These are phyloP conservation scores for Piper betle DNA, from an alignment of 164 flowering plant species.

Conservation along the genomic window DNA sequence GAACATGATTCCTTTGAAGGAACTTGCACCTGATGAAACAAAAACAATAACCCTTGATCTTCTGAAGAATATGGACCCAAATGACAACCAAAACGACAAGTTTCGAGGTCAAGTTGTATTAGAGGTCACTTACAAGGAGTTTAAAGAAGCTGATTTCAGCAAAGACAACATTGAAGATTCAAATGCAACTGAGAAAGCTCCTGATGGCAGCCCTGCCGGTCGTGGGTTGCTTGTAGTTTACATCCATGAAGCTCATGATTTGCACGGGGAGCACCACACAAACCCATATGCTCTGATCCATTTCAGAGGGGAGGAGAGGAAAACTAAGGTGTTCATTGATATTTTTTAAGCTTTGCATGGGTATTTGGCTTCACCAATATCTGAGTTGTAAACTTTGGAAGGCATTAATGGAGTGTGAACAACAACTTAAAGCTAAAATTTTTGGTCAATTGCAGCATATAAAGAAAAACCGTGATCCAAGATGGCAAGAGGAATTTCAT, in stretches of 20 bases:
- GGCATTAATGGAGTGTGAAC: too few species aligned
- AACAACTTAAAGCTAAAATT: background rate
- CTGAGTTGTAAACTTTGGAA: too few species aligned
- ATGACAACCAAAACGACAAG: constrained; percentile 60
- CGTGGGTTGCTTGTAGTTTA: constrained; percentile 74
- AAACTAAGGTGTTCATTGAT: constrained; percentile 43
- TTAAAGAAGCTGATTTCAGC: constrained; percentile 11
- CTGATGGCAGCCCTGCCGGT: constrained; percentile 68
- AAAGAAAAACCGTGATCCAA: constrained; percentile 77
- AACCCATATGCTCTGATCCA: constrained; percentile 47
- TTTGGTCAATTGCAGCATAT: constrained; percentile 25
- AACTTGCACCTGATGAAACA: constrained; percentile 51
- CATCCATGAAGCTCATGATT: constrained; percentile 64
- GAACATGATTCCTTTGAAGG: constrained; percentile 61
- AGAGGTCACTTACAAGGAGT: too few species aligned
- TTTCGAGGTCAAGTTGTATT: constrained; percentile 65
- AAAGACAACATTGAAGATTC: constrained; percentile 26
- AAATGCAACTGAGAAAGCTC: constrained; percentile 45
- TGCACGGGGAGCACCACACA: constrained; percentile 38
- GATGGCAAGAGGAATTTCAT: constrained; percentile 75
- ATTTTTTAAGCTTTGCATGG: too few species aligned
- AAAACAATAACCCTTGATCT: constrained; percentile 50
- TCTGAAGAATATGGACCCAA: constrained; percentile 58
- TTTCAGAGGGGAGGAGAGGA: constrained; percentile 68
- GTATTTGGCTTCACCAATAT: too few species aligned